Evolutionary conservation across 78 protist species (phyloP), one percentile per base, ranked within the genome.

Genomic region (Chrysochromulina parva): DNA sequence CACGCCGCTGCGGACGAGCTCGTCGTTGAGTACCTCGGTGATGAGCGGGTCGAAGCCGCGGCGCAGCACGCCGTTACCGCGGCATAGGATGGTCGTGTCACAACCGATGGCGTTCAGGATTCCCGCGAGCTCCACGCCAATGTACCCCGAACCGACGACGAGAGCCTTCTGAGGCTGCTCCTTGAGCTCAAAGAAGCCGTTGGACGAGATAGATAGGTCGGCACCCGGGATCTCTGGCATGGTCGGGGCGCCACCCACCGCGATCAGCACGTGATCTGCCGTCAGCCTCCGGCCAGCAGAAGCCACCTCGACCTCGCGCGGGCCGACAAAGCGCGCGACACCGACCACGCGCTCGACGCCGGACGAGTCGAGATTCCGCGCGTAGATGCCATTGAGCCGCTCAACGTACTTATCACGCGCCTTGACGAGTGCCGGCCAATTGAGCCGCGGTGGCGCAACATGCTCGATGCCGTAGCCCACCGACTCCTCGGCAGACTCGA

Each of bases 51-150:
- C 98, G 82, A 96, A 96, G 16, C 93, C 84, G 85, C n/a, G 60
- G 13, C 98, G 95, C 87, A 96, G 92, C 58, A 94, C 92, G 10
- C 90, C 66, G 1, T 88, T 94, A 53, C 89, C 60, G 59, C 98
- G 95, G 66, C 95, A 85, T 20, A 60, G 76, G 65, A 96, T 80
- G 13, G 66, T 16, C 2, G 91, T 73, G 19, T 90, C 85, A 20
- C 90, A 26, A 0, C 98, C 98, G 0, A 97, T 94, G 11, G 90
- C 53, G 54, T 86, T 22, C 65, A 97, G 52, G 55, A 97, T 91
- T n/a, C 96, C 96, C 24, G 97, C 98, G 28, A 97, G 62, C 58
- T 97, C 98, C 5, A 96, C 96, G 1, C 97, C 98, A 54, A 97
- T 96, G 90, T 96, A 96, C 0, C 97, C 96, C 62, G 62, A 7